Base-by-base conservation (phyloP, 75 land plant species). In the Picea sitchensis region DNA sequence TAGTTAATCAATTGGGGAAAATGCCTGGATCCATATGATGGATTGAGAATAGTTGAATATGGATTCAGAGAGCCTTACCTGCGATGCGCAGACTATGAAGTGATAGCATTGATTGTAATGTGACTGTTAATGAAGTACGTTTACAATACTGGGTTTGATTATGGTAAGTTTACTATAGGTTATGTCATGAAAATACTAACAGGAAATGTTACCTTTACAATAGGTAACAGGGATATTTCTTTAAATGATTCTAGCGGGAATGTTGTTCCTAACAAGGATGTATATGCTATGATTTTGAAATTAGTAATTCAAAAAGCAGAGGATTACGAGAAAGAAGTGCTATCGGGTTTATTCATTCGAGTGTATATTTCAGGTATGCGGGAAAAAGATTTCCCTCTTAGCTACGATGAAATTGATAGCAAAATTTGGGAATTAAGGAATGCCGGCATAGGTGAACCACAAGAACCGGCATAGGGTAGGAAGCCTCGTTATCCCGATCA, bases 81-180 rank as follows among this genome's bases (percentile, higher is more conserved):
- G 3, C 1, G 2, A 73, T 73, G 75, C 0, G 12, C 13, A 2
- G 30, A 73, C 0, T n/a, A 9, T n/a, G 75, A 73, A n/a, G 41
- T 73, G 26, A 73, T 73, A 47, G 3, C 26, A 73, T 73, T 73
- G 75, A 14, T 0, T 17, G 30, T 73, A n/a, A 36, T 73, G 38
- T 1, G 6, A 20, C 13, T 73, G 0, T 73, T 73, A 47, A 73
- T 73, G 57, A 47, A 44, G 75, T 47, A 47, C 57, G 11, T 26
- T 14, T 32, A 65, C 68, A 14, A 14, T 32, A 32, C 0, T n/a
- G 26, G 41, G 75, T 44, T 73, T n/a, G 8, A 47, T 17, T 44
- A 47, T 44, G 75, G 75, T 7, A 47, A 44, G 11, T 73, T 73
- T 73, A 47, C 57, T 1, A 73, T 73, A n/a, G 47, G 75, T 73